phyloP scores from a whole-genome alignment of 257 asterid genomes.

The Salvia miltiorrhiza region DNA sequence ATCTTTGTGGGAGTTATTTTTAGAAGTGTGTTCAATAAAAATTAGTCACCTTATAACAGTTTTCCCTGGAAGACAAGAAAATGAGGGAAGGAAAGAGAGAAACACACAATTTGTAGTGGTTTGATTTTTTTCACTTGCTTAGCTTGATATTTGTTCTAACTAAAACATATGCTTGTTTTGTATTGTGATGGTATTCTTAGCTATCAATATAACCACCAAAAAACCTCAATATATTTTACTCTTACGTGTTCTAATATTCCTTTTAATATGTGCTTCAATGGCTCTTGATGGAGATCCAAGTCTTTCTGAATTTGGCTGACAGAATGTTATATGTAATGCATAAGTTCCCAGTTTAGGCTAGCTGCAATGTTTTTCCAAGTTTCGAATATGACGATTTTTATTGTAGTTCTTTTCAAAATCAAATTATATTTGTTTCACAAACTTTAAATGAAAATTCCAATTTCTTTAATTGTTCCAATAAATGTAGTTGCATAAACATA shows the following conservation, averaged over 20 bases:
- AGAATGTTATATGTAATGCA: background rate
- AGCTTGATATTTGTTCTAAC: background rate
- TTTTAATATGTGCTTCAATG: background rate
- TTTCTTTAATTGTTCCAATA: background rate
- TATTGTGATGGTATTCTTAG: background rate
- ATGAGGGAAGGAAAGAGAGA: background rate
- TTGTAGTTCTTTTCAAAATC: background rate
- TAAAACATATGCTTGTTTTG: background rate
- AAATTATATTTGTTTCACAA: background rate
- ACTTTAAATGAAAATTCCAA: background rate
- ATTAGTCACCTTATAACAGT: background rate
- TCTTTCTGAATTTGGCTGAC: background rate
- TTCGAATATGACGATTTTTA: background rate
- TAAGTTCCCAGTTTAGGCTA: background rate
- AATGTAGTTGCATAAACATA: background rate
- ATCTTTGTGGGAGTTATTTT: background rate
- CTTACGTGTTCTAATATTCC: background rate
- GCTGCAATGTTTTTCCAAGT: background rate
- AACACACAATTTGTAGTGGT: background rate
- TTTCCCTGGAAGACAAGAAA: background rate
- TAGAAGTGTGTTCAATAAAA: background rate
- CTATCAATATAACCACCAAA: background rate
- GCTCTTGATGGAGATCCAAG: too few species aligned
- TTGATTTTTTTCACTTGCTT: background rate
- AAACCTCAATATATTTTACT: background rate